Base-by-base conservation (phyloP, 441 rosid genomes). In the Macaranga tanarius region DNA sequence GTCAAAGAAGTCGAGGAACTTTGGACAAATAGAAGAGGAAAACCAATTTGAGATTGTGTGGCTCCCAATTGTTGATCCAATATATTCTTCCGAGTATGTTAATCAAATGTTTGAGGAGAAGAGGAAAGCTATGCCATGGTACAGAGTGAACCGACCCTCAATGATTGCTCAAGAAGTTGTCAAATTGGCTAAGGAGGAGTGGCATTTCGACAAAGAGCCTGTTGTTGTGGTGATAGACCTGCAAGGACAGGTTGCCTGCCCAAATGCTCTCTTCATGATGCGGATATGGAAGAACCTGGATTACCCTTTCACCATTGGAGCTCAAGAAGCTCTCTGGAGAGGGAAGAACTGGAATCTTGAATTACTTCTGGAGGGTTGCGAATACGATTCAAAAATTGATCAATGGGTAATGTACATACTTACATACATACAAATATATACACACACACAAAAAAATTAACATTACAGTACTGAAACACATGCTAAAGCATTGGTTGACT, bases 201-300 rank as follows among this genome's bases (percentile, higher is more conserved):
- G 89, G 95, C 83, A 81, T 71, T 91, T 89, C 69, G 74, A 80
- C 75, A 81, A 83, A 79, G 87, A 84, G 83, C 87, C 92, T 26
- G 84, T 91, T 62, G 83, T 91, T 52, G 92, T 86, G 54, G 95
- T 86, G 65, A 75, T 93, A 69, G 92, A 88, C 60, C 89, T 80
- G 0, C 92, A 88, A 52, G 97, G 93, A 69, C 83, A 81, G n/a
- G 91, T 88, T 48, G 85, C 76, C 51, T 75, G 83, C 75, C 91
- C 84, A n/a, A 87, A 89, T 71, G 93, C 98, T n/a, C 80, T 93
- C 60, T 89, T 87, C 79, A 90, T 93, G 95, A 90, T 89, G 81
- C 84, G 89, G 84, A 84, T 89, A 70, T 91, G 97, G 93, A 88
- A 89, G 20, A 84, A 73, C 67, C 67, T 69, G 28, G 92, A 93